Conservation (phyloP, 257 asterid species). For the Nyctanthes arbortristis region DNA sequence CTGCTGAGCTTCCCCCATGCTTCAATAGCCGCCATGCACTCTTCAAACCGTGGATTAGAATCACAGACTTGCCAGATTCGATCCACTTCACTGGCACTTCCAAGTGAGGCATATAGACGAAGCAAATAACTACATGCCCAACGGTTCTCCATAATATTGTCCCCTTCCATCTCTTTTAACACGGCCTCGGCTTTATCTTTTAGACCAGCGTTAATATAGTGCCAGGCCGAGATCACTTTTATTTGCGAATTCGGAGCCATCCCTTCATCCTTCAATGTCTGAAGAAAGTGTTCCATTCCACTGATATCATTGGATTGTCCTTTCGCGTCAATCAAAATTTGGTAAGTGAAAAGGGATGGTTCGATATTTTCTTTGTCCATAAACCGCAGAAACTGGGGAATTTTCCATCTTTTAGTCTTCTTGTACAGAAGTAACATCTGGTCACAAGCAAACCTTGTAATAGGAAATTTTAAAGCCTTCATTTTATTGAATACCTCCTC, state of each 20-base stretch:
- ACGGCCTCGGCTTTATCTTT: conserved; percentile 65
- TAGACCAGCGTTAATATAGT: conserved; percentile 48
- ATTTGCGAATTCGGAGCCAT: conserved; percentile 36
- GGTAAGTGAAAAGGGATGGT: conserved; percentile 61
- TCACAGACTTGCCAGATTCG: conserved; percentile 71
- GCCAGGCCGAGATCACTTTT: conserved; percentile 38
- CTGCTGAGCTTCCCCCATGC: conserved; percentile 73
- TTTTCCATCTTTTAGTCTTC: conserved; percentile 56
- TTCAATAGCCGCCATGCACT: conserved; percentile 53
- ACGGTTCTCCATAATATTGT: conserved; percentile 39
- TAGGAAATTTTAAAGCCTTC: conserved; percentile 52
- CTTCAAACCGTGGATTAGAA: conserved; percentile 40
- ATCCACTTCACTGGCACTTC: conserved; percentile 57
- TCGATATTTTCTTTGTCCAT: conserved; percentile 71
- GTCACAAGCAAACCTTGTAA: conserved; percentile 53
- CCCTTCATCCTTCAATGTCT: conserved; percentile 69
- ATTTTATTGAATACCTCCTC: conserved; percentile 70
- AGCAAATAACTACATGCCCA: conserved; percentile 44
- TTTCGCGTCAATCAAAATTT: too few species aligned
- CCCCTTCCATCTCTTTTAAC: conserved; percentile 69
- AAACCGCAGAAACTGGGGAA: conserved; percentile 59
- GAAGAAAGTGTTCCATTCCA: conserved; percentile 72
- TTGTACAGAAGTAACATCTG: conserved; percentile 73
- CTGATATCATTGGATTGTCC: conserved; percentile 48
- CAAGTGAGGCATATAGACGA: conserved; percentile 73